Percentiles rank a stretch among this genome's conserved stretches.
Conservation (phyloP, 345 rosid genomes). For the Geranium brycei region DNA sequence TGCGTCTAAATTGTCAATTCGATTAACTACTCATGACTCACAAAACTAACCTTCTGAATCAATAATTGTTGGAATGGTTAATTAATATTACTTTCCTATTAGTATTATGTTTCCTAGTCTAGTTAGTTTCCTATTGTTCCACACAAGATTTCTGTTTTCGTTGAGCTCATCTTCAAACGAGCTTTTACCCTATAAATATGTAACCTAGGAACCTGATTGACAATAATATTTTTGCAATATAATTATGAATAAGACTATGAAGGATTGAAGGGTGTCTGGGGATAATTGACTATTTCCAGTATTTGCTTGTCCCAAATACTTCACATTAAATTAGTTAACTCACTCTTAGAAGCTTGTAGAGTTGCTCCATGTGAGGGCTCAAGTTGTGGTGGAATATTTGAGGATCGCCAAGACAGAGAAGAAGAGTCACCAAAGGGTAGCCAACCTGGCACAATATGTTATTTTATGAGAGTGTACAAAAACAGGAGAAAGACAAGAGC, state of each 20-base stretch:
- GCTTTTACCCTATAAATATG: too few species aligned
- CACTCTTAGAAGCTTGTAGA: slow-evolving; percentile 91
- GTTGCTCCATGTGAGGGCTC: slow-evolving; percentile 92
- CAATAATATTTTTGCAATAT: too few species aligned
- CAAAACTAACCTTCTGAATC: too few species aligned
- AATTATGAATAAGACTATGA: not conserved
- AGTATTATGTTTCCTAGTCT: too few species aligned
- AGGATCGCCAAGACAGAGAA: slow-evolving; percentile 96
- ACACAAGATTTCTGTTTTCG: too few species aligned
- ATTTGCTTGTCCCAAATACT: not conserved
- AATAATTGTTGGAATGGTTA: too few species aligned
- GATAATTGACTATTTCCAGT: not conserved
- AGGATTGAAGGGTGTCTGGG: not conserved
- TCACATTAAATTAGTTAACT: slow-evolving; percentile 20
- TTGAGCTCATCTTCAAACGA: too few species aligned
- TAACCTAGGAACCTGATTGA: too few species aligned
- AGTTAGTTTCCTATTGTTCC: too few species aligned
- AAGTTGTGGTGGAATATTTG: slow-evolving; percentile 71
- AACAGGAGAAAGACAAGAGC: not conserved
- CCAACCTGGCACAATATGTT: slow-evolving; percentile 57
- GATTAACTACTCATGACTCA: too few species aligned
- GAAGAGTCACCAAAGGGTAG: slow-evolving; percentile 94
- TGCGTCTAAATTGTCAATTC: too few species aligned
- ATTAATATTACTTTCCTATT: too few species aligned
- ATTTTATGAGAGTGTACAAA: slow-evolving; percentile 6